Evolutionary conservation across 164 flowering plant genomes (phyloP).

Genomic region (Cinnamomum micranthum): DNA sequence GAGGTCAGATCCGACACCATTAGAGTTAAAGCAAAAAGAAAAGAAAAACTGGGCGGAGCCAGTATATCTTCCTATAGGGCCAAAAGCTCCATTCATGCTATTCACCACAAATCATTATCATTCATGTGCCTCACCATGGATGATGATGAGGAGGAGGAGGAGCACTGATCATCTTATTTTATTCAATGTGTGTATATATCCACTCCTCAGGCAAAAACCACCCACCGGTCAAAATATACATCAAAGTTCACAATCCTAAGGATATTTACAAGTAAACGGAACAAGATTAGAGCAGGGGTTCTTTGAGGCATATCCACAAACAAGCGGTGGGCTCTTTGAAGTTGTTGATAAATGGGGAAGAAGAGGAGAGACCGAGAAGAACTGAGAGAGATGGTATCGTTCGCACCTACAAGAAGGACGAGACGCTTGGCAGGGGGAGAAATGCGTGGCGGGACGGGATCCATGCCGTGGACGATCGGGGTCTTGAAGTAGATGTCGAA

Average conservation of each 20-base stretch:
- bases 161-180: no score
- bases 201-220: no score
- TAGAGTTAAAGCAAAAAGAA: neutral
- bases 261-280: no score
- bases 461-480: constrained; percentile 96
- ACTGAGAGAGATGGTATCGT: neutral
- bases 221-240: no score
- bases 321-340: neutral
- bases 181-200: no score
- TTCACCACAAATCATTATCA: no score
- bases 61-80: no score
- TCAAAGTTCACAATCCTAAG: no score
- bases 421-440: constrained; percentile 88
- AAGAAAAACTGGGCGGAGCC: no score
- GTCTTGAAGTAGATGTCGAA: constrained; percentile 96
- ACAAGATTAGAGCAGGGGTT: neutral
- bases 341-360: neutral
- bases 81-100: no score
- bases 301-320: constrained; percentile 2
- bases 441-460: constrained; percentile 70
- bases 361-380: neutral
- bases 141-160: no score
- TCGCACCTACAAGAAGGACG: constrained; percentile 70
- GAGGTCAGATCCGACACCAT: neutral
- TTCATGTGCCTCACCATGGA: no score